phyloP scores from a whole-genome alignment of 768 basidiomycete species.

The Mycena olivaceomarginata region DNA sequence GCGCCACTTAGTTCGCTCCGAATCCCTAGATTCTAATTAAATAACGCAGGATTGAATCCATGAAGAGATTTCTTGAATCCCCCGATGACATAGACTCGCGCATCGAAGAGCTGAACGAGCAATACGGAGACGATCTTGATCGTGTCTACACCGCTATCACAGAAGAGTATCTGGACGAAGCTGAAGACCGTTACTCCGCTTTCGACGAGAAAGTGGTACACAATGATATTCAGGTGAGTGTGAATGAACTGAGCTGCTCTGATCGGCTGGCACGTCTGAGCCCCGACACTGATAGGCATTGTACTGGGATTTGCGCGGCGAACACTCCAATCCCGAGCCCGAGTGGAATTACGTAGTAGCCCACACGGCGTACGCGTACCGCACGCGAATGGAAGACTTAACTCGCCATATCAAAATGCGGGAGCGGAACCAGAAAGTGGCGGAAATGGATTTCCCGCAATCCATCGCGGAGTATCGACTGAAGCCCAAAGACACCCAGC shows the following conservation, averaged over 20 bases:
- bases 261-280: not conserved
- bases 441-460: conserved; percentile 55
- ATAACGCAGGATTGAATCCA: conserved; percentile 56
- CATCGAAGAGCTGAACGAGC: conserved; percentile 51
- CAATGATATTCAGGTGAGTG: conserved; percentile 48
- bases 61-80: conserved; percentile 57
- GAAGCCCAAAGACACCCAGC: conserved; percentile 64
- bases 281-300: conserved; percentile 44
- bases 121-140: conserved; percentile 60
- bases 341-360: conserved; percentile 56
- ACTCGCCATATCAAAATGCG: conserved; percentile 34
- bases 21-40: not conserved
- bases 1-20: conserved; percentile 37
- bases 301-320: conserved; percentile 48
- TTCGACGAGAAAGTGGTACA: conserved; percentile 53
- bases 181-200: conserved; percentile 55
- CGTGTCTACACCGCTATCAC: conserved; percentile 59
- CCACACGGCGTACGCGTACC: conserved; percentile 46
- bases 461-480: conserved; percentile 56
- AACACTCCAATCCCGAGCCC: conserved; percentile 33
- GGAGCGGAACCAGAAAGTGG: conserved; percentile 16
- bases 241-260: not conserved
- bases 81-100: conserved; percentile 52
- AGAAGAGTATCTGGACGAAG: conserved; percentile 59
- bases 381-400: conserved; percentile 54